phyloP scores from a whole-genome alignment of 2,329 filamentous ascomycete genomes.

The Hypoxylon sp. region DNA sequence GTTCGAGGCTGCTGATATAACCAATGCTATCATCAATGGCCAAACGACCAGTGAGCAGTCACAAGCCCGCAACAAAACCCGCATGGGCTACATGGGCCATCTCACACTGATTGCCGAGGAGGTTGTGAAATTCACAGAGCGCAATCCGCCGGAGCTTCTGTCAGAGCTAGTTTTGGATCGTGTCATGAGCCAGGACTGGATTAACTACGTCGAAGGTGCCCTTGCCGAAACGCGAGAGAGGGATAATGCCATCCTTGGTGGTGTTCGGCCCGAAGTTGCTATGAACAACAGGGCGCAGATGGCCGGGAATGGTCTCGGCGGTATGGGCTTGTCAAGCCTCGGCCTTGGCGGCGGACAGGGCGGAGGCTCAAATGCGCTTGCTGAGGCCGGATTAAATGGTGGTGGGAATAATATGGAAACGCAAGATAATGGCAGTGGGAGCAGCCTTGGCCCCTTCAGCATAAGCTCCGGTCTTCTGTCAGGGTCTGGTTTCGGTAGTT shows the following conservation, averaged over 20 bases:
- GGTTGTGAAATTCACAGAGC: conserved; percentile 97
- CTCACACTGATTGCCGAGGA: conserved; percentile 97
- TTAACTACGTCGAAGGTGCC: conserved; percentile 93
- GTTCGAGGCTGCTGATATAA: conserved; percentile 91
- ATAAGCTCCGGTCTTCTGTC: conserved; percentile 82
- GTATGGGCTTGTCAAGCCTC: conserved; percentile 66
- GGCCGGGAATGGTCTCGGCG: conserved; percentile 63
- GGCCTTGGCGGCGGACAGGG: conserved; percentile 56
- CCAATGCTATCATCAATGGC: conserved; percentile 90
- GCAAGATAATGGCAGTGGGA: conserved; percentile 71
- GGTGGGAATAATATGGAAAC: conserved; percentile 72
- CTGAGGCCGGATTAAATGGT: conserved; percentile 85
- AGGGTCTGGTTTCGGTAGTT: conserved; percentile 89
- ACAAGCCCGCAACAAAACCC: conserved; percentile 86
- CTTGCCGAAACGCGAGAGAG: conserved; percentile 93
- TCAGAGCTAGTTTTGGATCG: conserved; percentile 88
- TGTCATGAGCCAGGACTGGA: conserved; percentile 92
- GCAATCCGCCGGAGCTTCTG: conserved; percentile 89
- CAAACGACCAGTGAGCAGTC: conserved; percentile 90
- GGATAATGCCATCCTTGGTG: conserved; percentile 98
- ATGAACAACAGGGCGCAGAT: conserved; percentile 81
- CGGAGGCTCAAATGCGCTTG: conserved; percentile 76
- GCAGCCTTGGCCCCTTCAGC: conserved; percentile 79
- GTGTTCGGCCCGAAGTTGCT: conserved; percentile 91
- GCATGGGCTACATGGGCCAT: conserved; percentile 97